A percentile compares a stretch with the other conserved stretches of the same genome.
phyloP scores from a whole-genome alignment of 371 early-diverging fungal genomes.

The Dichotomocladium elegans region DNA sequence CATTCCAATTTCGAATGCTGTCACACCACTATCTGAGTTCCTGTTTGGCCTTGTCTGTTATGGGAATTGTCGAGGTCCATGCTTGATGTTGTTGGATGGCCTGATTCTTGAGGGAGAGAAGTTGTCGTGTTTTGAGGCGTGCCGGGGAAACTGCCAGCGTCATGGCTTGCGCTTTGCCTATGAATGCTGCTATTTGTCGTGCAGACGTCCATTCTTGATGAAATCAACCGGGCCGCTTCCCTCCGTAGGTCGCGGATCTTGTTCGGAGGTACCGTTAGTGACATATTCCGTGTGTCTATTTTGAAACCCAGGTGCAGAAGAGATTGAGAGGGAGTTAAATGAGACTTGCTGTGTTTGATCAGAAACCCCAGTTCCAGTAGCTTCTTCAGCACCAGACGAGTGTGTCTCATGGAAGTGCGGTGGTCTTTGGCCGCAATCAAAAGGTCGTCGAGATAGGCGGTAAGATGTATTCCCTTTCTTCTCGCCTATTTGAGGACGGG shows the following conservation, averaged over 20 bases:
- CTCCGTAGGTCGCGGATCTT: constrained; percentile 12
- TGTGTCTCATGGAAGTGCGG: constrained; percentile 2
- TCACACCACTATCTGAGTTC: constrained; percentile 23
- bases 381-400: neutral
- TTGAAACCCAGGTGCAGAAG: constrained; percentile 18
- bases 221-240: constrained; percentile 1
- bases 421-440: constrained; percentile 5
- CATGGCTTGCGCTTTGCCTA: constrained; percentile 20
- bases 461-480: constrained; percentile 10
- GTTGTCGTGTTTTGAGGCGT: no score
- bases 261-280: constrained; percentile 3
- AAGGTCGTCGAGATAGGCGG: constrained; percentile 27
- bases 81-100: neutral
- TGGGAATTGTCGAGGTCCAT: neutral
- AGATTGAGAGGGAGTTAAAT: neutral
- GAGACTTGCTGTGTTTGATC: neutral
- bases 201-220: neutral
- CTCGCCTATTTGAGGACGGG: constrained; percentile 25
- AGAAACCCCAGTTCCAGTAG: neutral
- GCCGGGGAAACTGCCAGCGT: constrained; percentile 22
- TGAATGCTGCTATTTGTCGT: constrained; percentile 11
- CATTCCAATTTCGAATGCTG: constrained; percentile 16
- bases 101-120: no score
- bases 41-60: neutral
- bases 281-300: constrained; percentile 11